These are phyloP conservation scores for Inosperma sp. DNA, from an alignment of 768 basidiomycete genomes.

Conservation along the genomic window DNA sequence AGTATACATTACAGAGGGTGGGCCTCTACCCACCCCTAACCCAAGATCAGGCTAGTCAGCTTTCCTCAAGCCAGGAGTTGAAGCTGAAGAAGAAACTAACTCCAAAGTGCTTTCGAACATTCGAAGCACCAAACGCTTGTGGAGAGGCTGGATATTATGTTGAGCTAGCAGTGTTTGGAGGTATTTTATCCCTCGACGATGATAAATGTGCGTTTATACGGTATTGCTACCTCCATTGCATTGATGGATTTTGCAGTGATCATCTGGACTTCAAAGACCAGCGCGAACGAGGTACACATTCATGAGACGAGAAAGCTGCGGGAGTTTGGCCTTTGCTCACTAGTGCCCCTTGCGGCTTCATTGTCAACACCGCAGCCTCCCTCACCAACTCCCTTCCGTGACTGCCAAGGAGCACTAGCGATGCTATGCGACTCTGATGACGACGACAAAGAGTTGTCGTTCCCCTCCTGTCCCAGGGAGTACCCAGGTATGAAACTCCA, in stretches of 20 bases:
- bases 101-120: constrained; percentile 5
- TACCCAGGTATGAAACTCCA: neutral
- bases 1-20: constrained; percentile 4
- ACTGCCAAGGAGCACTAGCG: too few relatives aligned
- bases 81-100: constrained; percentile 3
- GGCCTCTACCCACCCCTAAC: neutral
- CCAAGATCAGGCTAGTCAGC: neutral
- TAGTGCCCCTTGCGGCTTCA: neutral
- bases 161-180: constrained; percentile 4
- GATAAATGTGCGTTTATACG: constrained; percentile 1
- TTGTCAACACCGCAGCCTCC: neutral
- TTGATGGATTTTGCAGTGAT: constrained; percentile 3
- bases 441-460: neutral
- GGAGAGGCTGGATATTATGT: constrained; percentile 6
- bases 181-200: neutral
- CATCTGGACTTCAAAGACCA: neutral
- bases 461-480: neutral
- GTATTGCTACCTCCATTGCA: neutral
- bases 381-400: neutral
- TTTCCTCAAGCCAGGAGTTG: neutral
- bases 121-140: neutral
- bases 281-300: neutral
- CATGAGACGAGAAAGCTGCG: constrained; percentile 1
- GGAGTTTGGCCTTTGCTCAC: constrained; percentile 4
- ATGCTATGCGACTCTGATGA: constrained; percentile 7